These are phyloP conservation scores for Calonectria pseudoreteaudii DNA, from an alignment of 2,329 filamentous ascomycete species.

Conservation along the genomic window DNA sequence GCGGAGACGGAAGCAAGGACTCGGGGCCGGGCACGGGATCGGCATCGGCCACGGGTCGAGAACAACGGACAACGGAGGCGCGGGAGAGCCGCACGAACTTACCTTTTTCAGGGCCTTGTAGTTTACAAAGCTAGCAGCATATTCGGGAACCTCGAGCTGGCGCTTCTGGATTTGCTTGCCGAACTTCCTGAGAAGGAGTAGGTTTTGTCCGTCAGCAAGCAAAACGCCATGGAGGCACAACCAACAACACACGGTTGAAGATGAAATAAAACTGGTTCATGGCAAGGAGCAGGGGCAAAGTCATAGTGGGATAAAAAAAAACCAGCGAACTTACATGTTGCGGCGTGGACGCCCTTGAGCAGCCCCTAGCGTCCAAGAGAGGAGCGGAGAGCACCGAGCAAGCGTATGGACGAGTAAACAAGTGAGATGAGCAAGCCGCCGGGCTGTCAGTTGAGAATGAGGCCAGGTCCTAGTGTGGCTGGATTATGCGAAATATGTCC, in stretches of 20 bases:
- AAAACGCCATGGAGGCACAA: conserved; percentile 8
- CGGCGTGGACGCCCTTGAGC: conserved; percentile 40
- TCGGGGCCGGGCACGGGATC: conserved; percentile 36
- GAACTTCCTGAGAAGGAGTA: conserved; percentile 82
- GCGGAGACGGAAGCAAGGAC: conserved; percentile 35
- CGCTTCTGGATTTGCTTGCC: conserved; percentile 99
- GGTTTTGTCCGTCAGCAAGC: conserved; percentile 21
- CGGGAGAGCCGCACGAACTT: conserved; percentile 39
- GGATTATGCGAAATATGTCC: conserved; percentile 31
- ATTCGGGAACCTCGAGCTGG: conserved; percentile 98
- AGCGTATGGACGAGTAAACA: conserved; percentile 19
- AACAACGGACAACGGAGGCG: conserved; percentile 25
- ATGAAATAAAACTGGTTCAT: conserved; percentile 14
- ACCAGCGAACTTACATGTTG: conserved; percentile 51
- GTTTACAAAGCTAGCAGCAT: conserved; percentile 98
- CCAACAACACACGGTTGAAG: neutral
- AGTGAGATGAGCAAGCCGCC: conserved; percentile 19
- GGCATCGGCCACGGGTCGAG: conserved; percentile 15
- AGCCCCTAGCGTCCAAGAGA: conserved; percentile 36
- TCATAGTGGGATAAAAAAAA: conserved; percentile 18
- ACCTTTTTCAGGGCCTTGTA: conserved; percentile 99
- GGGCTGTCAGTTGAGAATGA: conserved; percentile 18
- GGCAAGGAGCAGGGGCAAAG: conserved; percentile 7
- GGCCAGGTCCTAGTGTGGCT: conserved; percentile 35
- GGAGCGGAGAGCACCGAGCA: conserved; percentile 30